Percentiles rank a stretch among this genome's conserved stretches.
Evolutionary conservation across 108 stramenopile genomes (phyloP).

Genomic region (Pseudonitzschia multiseries): DNA sequence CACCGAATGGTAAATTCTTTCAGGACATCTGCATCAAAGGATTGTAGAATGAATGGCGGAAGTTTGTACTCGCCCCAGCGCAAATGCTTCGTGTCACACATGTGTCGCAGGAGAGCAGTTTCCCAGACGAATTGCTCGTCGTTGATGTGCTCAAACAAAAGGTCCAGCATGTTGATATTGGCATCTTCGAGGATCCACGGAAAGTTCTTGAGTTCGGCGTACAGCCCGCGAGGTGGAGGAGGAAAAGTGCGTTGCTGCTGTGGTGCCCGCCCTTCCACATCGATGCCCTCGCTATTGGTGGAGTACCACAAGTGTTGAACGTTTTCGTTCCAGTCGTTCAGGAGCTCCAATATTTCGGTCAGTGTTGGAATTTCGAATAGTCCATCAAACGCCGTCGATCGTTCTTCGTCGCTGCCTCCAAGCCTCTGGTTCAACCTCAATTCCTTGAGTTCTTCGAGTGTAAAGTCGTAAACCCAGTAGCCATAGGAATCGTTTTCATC

Average conservation of each 20-base stretch:
- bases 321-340: conserved; percentile 57
- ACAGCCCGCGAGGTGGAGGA: conserved; percentile 35
- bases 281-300: background rate
- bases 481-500: background rate
- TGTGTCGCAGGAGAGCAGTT: background rate
- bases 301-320: conserved; percentile 13
- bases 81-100: conserved; percentile 20
- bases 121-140: conserved; percentile 9
- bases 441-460: conserved; percentile 54
- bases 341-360: conserved; percentile 55
- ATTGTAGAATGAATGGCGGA: conserved; percentile 10
- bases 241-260: background rate
- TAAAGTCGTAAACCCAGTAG: conserved; percentile 73
- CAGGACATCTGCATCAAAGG: conserved; percentile 13
- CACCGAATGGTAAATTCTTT: conserved; percentile 2
- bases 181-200: conserved; percentile 12
- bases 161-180: background rate
- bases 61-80: conserved; percentile 9
- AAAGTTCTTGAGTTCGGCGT: conserved; percentile 53
- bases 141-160: conserved; percentile 14
- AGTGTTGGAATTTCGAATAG: conserved; percentile 67
- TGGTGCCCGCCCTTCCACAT: background rate
- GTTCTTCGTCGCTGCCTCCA: background rate
- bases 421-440: conserved; percentile 51
- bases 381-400: conserved; percentile 47